Percentiles rank a stretch among this genome's conserved stretches.
Evolutionary conservation across 768 basidiomycete genomes (phyloP).

Genomic region (Boletus insuetus): DNA sequence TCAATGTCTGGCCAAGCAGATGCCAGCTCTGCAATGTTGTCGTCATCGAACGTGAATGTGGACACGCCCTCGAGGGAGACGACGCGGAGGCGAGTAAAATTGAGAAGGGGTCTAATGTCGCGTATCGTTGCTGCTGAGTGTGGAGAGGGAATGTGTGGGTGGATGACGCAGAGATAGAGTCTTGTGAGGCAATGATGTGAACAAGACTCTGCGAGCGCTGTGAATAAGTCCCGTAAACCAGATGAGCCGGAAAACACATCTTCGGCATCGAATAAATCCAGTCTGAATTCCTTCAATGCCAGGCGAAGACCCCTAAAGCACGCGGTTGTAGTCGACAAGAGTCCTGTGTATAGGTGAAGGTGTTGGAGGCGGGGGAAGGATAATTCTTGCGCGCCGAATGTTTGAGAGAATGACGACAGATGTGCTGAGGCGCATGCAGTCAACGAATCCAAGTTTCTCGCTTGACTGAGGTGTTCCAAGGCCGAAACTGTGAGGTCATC

Average conservation of each 20-base stretch:
- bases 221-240: conserved; percentile 11
- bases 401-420: conserved; percentile 10
- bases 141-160: conserved; percentile 7
- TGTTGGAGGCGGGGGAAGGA: conserved; percentile 11
- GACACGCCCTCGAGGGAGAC: conserved; percentile 18
- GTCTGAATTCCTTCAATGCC: conserved; percentile 15
- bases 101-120: conserved; percentile 14
- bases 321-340: conserved; percentile 7
- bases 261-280: conserved; percentile 20
- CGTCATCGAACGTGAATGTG: conserved; percentile 14
- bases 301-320: conserved; percentile 10
- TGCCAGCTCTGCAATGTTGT: conserved; percentile 12
- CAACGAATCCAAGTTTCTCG: conserved; percentile 14
- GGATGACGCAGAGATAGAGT: conserved; percentile 15
- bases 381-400: neutral
- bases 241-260: conserved; percentile 7
- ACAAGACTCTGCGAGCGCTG: conserved; percentile 11
- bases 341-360: conserved; percentile 21
- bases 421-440: conserved; percentile 10
- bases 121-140: neutral
- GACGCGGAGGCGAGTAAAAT: conserved; percentile 12
- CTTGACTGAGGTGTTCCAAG: conserved; percentile 16
- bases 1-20: conserved; percentile 23
- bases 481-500: conserved; percentile 21
- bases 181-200: conserved; percentile 4